Evolutionary conservation across 345 rosid species (phyloP), one percentile per base, ranked within the genome.

Genomic region (Corchorus capsularis): DNA sequence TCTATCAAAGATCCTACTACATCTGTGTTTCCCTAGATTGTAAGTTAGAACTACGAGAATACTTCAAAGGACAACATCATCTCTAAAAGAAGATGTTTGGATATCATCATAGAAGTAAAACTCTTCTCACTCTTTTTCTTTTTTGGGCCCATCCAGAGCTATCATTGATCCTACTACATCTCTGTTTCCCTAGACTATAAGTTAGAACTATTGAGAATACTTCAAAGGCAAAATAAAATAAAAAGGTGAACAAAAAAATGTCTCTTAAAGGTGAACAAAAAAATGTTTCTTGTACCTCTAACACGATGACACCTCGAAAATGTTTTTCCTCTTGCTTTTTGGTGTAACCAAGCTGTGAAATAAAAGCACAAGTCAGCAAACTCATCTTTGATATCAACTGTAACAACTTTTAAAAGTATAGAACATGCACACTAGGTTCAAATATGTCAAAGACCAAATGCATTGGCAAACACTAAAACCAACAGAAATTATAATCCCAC

Each of bases 321-420:
- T 82, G 90, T 55, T 93, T 82, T 63, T 95, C 99, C 87, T 95
- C 99, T 85, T 92, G 95, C 86, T 93, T 95, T 81, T 88, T 93
- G 27, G 98, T 93, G 81, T 95, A 95, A 67, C 93, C 93, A 83
- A 93, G 93, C 98, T 94, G 90, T 65, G 6, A 75, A 75, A 78
- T 43, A 16, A 27, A 78, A 66, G n/a, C 41, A 39, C 17, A 62
- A 4, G n/a, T 57, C 65, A 74, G 39, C 41, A 70, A 61, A 70
- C 6, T 14, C n/a, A 70, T 70, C 15, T 50, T 14, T 10, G 45
- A 69, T 60, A 32, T 69, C 46, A 52, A 41, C 57, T 52, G 52
- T 39, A 39, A 8, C 20, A 27, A 27, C 27, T 15, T 22, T 10
- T 27, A 70, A 17, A 34, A 70, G 61, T 6, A 53, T 13, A 52